phyloP scores from a whole-genome alignment of 1,284 basidiomycete species.

The Marasmius fiardii region DNA sequence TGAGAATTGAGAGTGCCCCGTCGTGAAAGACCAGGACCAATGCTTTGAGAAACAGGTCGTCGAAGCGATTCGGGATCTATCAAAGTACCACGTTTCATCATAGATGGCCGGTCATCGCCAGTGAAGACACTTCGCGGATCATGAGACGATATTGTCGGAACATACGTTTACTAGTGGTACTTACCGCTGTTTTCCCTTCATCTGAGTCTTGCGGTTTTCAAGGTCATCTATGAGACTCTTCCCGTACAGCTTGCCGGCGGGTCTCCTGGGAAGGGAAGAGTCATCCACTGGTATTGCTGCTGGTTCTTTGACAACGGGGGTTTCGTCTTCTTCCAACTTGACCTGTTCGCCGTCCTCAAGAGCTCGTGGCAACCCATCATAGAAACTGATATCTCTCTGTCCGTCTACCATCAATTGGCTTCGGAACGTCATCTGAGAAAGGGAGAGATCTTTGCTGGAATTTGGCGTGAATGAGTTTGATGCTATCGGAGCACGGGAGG shows the following conservation, averaged over 20 bases:
- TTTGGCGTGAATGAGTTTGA: constrained; percentile 77
- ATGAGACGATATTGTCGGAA: constrained; percentile 10
- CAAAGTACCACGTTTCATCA: constrained; percentile 79
- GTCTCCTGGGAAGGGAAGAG: constrained; percentile 38
- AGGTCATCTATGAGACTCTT: constrained; percentile 80
- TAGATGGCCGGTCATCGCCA: constrained; percentile 77
- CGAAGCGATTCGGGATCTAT: constrained; percentile 67
- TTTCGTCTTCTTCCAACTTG: constrained; percentile 34
- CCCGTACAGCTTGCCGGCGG: constrained; percentile 75
- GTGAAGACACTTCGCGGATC: constrained; percentile 51
- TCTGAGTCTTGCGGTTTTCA: constrained; percentile 68
- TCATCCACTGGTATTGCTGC: constrained; percentile 38
- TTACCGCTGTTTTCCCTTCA: constrained; percentile 74
- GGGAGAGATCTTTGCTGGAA: constrained; percentile 62
- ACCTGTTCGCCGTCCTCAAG: constrained; percentile 71
- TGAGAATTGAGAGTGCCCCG: constrained; percentile 48
- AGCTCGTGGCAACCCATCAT: constrained; percentile 57
- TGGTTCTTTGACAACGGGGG: constrained; percentile 34
- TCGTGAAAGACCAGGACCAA: constrained; percentile 37
- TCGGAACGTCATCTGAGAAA: constrained; percentile 79
- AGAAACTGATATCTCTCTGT: constrained; percentile 59
- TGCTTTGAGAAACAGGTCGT: constrained; percentile 42
- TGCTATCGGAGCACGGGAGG: constrained; percentile 48
- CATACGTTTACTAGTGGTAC: constrained; percentile 14
- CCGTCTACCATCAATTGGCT: constrained; percentile 69